Evolutionary conservation across 2,329 filamentous ascomycete genomes (phyloP), one percentile per base, ranked within the genome.

Genomic region (Cadophora sp.): DNA sequence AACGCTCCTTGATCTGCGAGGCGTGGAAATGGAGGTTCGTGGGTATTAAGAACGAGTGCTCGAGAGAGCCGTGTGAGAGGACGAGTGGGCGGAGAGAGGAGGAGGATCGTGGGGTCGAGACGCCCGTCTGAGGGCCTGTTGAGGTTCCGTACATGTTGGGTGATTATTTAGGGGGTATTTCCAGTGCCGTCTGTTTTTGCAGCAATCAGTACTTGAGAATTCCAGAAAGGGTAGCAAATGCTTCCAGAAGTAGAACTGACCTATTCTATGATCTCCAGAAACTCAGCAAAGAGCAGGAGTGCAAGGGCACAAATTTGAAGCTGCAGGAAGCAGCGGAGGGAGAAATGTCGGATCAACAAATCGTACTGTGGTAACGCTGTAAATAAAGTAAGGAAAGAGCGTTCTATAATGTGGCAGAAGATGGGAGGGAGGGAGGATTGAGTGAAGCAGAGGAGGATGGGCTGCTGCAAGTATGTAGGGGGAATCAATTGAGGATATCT

Each of bases 11-110:
- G 79, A 98, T 86, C 83, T 97, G 93, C 69, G 94, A 92, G 76
- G 96, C 96, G 81, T 96, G 94, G 85, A 97, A 99, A 83, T 99
- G 96, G 72, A 97, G 89, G 77, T 90, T 92, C 75, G 96, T 98
- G 68, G 96, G 95, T 79, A 99, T 92, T 78, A 97, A 90, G 80
- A 99, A 96, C 64, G 93, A 95, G 78, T 97, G 93, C 81, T 99
- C 96, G 83, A 99, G 94, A 65, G 93, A 93, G 80, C 97, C 96
- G 82, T 99, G 96, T 73, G 90, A 87, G 78, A 99, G 87, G 77
- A 92, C 93, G 79, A 99, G 89, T 72, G 96, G 95, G 74, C 96
- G 92, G 74, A 97, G 89, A 73, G 95, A 97, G 74, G 94, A 91
- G 76, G 92, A 96, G 67, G 95, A 97, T 83, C 96, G 91, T 76